Evolutionary conservation across 2,329 filamentous ascomycete genomes (phyloP).

Genomic region (Plenodomus tracheiphilus): DNA sequence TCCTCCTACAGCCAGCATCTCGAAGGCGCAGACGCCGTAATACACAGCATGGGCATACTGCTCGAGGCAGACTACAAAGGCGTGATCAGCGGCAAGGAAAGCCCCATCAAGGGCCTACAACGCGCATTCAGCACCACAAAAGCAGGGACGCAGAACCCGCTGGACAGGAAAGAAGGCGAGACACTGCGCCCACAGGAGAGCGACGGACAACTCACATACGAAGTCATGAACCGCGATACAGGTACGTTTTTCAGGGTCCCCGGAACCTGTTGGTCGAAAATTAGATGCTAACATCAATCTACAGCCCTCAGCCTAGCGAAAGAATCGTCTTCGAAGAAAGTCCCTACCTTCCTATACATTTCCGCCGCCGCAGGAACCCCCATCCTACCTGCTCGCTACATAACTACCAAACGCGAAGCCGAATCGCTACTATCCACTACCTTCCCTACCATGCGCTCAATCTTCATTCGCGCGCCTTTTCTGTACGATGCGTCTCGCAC

Average conservation of each 20-base stretch:
- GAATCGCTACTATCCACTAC: constrained; percentile 73
- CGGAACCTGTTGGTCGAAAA: too few relatives aligned
- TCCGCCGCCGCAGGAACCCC: constrained; percentile 87
- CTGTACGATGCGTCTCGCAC: constrained; percentile 83
- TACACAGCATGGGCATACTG: constrained; percentile 94
- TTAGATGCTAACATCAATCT: constrained; percentile 1
- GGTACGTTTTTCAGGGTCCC: constrained; percentile 46
- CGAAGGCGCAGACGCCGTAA: constrained; percentile 76
- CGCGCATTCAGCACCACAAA: constrained; percentile 75
- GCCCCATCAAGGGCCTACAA: constrained; percentile 74
- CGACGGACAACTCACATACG: constrained; percentile 85
- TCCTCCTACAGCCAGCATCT: constrained; percentile 77
- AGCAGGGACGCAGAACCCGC: constrained; percentile 66
- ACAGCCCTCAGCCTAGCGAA: constrained; percentile 77
- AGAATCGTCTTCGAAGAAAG: constrained; percentile 68
- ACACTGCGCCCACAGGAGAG: constrained; percentile 67
- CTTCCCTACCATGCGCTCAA: constrained; percentile 73
- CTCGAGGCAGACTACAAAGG: constrained; percentile 98
- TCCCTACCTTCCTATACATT: constrained; percentile 79
- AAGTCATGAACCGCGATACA: constrained; percentile 92
- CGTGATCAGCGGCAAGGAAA: constrained; percentile 80
- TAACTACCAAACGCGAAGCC: constrained; percentile 88
- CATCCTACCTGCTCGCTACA: constrained; percentile 81
- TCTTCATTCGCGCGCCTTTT: constrained; percentile 86
- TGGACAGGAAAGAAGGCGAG: constrained; percentile 61